Evolutionary conservation across 441 rosid genomes (phyloP).

Genomic region (Populus hybrid): DNA sequence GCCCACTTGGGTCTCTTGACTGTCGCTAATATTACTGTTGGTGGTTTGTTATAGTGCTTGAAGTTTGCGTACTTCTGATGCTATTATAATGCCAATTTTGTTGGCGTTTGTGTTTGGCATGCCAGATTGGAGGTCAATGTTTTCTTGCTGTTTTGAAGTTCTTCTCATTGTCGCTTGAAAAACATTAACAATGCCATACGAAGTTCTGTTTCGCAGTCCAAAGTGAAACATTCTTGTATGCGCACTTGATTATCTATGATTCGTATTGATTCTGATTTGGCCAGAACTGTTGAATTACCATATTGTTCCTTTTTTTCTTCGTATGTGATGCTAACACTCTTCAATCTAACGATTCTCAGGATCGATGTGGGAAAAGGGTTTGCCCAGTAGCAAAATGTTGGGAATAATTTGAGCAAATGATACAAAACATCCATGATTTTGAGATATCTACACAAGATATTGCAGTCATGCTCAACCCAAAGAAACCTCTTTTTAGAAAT

Average conservation of each 20-base stretch:
- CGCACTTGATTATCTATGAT: too few relatives aligned
- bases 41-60: conserved; percentile 18
- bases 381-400: too few relatives aligned
- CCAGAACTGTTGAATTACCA: too few relatives aligned
- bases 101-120: neutral
- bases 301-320: too few relatives aligned
- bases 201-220: neutral
- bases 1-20: conserved; percentile 16
- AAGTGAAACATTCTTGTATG: neutral
- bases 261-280: too few relatives aligned
- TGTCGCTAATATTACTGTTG: conserved; percentile 20
- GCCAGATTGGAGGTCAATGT: neutral
- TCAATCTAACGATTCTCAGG: too few relatives aligned
- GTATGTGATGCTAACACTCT: too few relatives aligned
- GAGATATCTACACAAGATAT: too few relatives aligned
- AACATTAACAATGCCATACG: neutral
- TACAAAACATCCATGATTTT: too few relatives aligned
- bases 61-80: conserved; percentile 11
- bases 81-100: conserved; percentile 11
- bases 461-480: too few relatives aligned
- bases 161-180: neutral
- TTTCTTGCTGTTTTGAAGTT: neutral
- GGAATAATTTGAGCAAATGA: too few relatives aligned
- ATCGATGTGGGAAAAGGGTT: too few relatives aligned
- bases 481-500: neutral